phyloP scores from a whole-genome alignment of 2,329 filamentous ascomycete genomes.

The Daldinia sp. region DNA sequence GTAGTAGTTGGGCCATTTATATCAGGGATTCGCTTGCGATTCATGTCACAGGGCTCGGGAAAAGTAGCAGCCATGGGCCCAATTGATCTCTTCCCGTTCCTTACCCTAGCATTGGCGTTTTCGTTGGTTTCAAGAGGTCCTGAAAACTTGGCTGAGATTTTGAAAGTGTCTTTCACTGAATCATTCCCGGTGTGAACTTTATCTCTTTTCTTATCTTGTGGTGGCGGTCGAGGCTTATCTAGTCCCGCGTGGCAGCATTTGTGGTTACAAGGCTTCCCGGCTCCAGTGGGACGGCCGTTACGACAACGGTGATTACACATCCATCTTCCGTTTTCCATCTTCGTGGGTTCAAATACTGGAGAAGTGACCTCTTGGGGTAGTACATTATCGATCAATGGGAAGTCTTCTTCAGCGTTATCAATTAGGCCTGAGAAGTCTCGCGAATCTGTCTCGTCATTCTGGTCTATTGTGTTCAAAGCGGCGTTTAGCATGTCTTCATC shows the following conservation, averaged over 20 bases:
- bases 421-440: slow-evolving; percentile 24
- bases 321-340: slow-evolving; percentile 78
- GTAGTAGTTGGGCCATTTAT: not conserved
- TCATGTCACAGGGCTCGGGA: not conserved
- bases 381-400: slow-evolving; percentile 64
- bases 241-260: slow-evolving; percentile 78
- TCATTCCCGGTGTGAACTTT: slow-evolving; percentile 39
- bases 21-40: not conserved
- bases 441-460: slow-evolving; percentile 41
- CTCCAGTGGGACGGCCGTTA: slow-evolving; percentile 54
- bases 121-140: not conserved
- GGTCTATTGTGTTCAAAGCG: slow-evolving; percentile 47
- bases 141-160: not conserved
- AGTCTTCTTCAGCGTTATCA: slow-evolving; percentile 57
- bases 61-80: not conserved
- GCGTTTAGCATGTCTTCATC: slow-evolving; percentile 59
- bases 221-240: slow-evolving; percentile 69
- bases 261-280: slow-evolving; percentile 71
- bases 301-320: slow-evolving; percentile 77
- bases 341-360: slow-evolving; percentile 55
- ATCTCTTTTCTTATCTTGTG: slow-evolving; percentile 48
- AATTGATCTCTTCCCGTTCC: slow-evolving; percentile 4
- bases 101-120: not conserved
- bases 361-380: slow-evolving; percentile 51
- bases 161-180: slow-evolving; percentile 17